Evolutionary conservation across 2,329 filamentous ascomycete species (phyloP).

Genomic region (Aspergillus clavatus): DNA sequence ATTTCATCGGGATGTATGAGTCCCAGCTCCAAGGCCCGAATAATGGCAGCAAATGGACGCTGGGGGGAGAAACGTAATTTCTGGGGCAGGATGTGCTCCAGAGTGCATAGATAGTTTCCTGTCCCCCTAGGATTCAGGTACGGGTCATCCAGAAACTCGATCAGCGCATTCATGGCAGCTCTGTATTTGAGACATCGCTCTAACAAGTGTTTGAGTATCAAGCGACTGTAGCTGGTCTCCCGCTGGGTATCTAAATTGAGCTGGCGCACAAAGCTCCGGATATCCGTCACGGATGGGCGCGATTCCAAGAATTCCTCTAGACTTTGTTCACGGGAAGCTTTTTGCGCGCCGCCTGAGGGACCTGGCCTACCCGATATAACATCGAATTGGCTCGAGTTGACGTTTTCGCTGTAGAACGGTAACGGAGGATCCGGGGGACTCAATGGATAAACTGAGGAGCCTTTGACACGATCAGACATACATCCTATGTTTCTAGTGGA

Average conservation of each 20-base stretch:
- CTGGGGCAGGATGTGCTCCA: conserved; percentile 23
- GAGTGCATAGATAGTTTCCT: conserved; percentile 30
- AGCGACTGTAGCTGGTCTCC: conserved; percentile 32
- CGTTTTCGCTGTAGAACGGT: conserved; percentile 19
- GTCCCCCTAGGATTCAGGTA: conserved; percentile 33
- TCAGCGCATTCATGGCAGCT: conserved; percentile 19
- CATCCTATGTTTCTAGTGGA: neutral
- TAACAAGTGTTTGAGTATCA: conserved; percentile 32
- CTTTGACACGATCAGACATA: conserved; percentile 8
- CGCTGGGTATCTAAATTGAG: conserved; percentile 30
- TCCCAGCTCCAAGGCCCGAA: conserved; percentile 31
- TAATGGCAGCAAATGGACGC: conserved; percentile 23
- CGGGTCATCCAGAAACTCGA: conserved; percentile 34
- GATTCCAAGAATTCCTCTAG: conserved; percentile 19
- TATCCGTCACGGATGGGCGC: conserved; percentile 24
- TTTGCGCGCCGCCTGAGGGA: neutral
- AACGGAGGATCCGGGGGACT: conserved; percentile 14
- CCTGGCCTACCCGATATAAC: conserved; percentile 1
- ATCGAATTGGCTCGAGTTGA: conserved; percentile 8
- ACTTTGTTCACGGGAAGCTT: conserved; percentile 6
- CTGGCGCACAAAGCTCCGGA: conserved; percentile 23
- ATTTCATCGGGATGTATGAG: conserved; percentile 32
- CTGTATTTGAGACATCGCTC: conserved; percentile 7
- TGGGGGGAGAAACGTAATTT: conserved; percentile 16
- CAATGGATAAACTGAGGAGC: conserved; percentile 15